Evolutionary conservation across 441 rosid genomes (phyloP).

Genomic region (Geranium incanum): DNA sequence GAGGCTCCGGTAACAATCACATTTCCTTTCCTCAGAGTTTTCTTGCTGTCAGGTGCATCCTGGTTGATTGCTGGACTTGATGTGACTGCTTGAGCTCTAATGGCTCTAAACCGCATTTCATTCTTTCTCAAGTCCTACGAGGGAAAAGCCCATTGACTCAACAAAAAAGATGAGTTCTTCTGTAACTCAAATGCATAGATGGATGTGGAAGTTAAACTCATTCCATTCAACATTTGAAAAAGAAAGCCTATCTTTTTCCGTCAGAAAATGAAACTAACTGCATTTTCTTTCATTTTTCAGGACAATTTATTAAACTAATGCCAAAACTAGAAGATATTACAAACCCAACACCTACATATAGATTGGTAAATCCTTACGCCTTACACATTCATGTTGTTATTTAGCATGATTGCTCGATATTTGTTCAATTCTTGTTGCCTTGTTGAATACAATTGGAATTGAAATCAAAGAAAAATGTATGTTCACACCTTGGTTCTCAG

Average conservation of each 20-base stretch:
- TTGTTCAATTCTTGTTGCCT: background rate
- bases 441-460: background rate
- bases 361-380: background rate
- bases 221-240: background rate
- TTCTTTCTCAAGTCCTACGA: slow-evolving; percentile 45
- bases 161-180: background rate
- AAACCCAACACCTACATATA: background rate
- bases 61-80: slow-evolving; percentile 49
- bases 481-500: slow-evolving; percentile 52
- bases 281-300: background rate
- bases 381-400: background rate
- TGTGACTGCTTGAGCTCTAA: slow-evolving; percentile 63
- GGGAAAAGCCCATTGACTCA: background rate
- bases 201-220: background rate
- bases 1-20: slow-evolving; percentile 86
- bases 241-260: background rate
- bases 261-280: background rate
- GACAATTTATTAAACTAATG: background rate
- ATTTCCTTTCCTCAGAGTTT: slow-evolving; percentile 70
- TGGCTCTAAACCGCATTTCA: slow-evolving; percentile 33
- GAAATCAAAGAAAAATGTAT: background rate
- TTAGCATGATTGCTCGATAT: background rate
- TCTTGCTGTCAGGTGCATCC: slow-evolving; percentile 51
- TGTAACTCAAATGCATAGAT: background rate
- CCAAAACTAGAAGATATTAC: background rate